These are phyloP conservation scores for Aspergillus vadensis DNA, from an alignment of 2,329 filamentous ascomycete species.

Conservation along the genomic window DNA sequence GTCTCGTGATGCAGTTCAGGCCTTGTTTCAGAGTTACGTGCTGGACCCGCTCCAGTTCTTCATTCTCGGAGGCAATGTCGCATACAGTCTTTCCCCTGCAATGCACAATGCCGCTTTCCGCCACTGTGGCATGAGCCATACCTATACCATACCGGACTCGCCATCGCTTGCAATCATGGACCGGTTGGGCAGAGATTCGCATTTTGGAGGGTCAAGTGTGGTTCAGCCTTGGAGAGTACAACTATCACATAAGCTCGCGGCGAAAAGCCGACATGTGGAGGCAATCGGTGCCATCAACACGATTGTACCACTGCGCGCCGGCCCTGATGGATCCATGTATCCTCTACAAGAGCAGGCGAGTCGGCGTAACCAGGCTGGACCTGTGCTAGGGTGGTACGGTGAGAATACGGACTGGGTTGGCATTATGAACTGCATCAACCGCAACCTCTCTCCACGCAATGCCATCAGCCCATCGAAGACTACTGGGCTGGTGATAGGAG, in stretches of 20 bases:
- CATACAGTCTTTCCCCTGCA: conserved; percentile 45
- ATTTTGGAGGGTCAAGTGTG: conserved; percentile 46
- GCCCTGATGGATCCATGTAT: conserved; percentile 39
- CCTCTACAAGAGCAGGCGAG: conserved; percentile 43
- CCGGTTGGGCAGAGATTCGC: conserved; percentile 38
- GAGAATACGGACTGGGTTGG: conserved; percentile 50
- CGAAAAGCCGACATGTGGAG: conserved; percentile 46
- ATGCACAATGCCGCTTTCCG: conserved; percentile 48
- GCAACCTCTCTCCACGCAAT: conserved; percentile 51
- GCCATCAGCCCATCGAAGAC: conserved; percentile 54
- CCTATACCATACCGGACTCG: conserved; percentile 42
- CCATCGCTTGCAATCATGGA: conserved; percentile 42
- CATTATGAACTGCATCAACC: conserved; percentile 45
- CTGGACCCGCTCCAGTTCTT: conserved; percentile 47
- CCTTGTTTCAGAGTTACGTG: conserved; percentile 45
- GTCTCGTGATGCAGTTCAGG: conserved; percentile 40
- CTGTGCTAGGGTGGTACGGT: conserved; percentile 46
- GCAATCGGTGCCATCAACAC: conserved; percentile 51
- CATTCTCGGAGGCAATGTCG: conserved; percentile 45
- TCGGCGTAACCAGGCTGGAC: conserved; percentile 45
- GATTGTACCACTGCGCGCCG: conserved; percentile 45
- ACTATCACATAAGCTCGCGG: conserved; percentile 39
- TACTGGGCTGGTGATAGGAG: conserved; percentile 58
- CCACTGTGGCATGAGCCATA: conserved; percentile 43
- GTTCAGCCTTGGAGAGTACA: conserved; percentile 49